phyloP scores from a whole-genome alignment of 352 stramenopile species.

The Albugo laibachii region DNA sequence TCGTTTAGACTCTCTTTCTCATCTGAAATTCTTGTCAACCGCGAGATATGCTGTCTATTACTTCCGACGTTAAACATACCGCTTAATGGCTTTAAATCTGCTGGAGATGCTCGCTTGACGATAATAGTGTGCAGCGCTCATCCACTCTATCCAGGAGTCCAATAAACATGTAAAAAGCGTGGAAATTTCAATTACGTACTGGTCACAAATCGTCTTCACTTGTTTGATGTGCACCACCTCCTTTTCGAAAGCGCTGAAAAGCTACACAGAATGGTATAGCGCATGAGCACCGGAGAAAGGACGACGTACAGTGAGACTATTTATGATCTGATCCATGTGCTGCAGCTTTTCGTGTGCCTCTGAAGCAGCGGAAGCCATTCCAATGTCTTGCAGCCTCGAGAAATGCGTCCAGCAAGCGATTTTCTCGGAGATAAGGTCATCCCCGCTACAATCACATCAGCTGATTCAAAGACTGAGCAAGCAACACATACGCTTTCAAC shows the following conservation, averaged over 20 bases:
- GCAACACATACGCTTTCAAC: background rate
- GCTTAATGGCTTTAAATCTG: background rate
- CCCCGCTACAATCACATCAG: background rate
- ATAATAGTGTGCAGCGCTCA: background rate
- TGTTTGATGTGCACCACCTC: too few relatives aligned
- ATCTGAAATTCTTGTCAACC: constrained; percentile 16
- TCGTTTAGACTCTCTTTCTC: constrained; percentile 11
- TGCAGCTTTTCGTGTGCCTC: too few relatives aligned
- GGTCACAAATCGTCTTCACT: too few relatives aligned
- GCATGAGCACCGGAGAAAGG: too few relatives aligned
- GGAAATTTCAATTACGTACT: constrained; percentile 7
- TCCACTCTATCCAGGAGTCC: background rate
- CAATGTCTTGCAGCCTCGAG: too few relatives aligned
- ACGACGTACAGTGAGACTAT: too few relatives aligned
- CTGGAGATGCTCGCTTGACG: background rate
- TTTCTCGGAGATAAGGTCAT: too few relatives aligned
- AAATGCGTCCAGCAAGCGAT: too few relatives aligned
- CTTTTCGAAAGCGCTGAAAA: too few relatives aligned
- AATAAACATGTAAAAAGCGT: background rate
- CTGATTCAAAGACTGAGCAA: constrained; percentile 9
- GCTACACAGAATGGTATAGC: too few relatives aligned
- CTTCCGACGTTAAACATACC: constrained; percentile 13
- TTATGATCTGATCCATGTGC: too few relatives aligned
- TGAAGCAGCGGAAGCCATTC: too few relatives aligned
- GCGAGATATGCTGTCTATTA: constrained; percentile 14